Evolutionary conservation across 345 rosid genomes (phyloP).

Genomic region (Rhodomyrtus tomentosa): DNA sequence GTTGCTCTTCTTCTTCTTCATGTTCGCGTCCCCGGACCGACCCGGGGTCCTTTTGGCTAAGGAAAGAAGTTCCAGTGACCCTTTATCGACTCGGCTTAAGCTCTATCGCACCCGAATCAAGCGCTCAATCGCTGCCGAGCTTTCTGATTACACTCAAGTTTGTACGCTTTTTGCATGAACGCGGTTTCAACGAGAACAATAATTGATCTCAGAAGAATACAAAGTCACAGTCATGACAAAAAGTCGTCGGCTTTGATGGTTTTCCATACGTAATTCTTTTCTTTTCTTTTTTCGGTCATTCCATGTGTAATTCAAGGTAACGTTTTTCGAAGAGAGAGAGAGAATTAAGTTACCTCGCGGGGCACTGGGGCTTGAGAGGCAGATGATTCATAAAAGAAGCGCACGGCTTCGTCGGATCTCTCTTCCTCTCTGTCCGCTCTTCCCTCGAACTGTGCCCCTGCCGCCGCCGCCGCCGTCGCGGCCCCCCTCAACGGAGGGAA

Average conservation of each 20-base stretch:
- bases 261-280: background rate
- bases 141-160: background rate
- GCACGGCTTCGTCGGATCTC: background rate
- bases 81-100: background rate
- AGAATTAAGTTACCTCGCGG: background rate
- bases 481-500: slow-evolving; percentile 30
- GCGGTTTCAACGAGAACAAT: background rate
- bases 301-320: background rate
- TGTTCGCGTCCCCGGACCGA: too few species aligned
- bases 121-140: background rate
- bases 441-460: background rate
- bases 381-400: background rate
- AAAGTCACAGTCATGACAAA: background rate
- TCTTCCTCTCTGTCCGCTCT: background rate
- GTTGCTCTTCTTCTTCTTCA: too few species aligned
- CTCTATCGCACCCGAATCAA: background rate
- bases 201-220: background rate
- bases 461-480: background rate
- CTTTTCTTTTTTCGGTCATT: too few species aligned
- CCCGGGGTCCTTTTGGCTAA: too few species aligned
- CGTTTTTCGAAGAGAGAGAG: background rate
- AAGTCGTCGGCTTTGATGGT: background rate
- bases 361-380: background rate
- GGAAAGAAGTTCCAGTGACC: background rate
- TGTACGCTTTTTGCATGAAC: background rate